Evolutionary conservation across 345 rosid genomes (phyloP).

Genomic region (Mallotus nudiflorus): DNA sequence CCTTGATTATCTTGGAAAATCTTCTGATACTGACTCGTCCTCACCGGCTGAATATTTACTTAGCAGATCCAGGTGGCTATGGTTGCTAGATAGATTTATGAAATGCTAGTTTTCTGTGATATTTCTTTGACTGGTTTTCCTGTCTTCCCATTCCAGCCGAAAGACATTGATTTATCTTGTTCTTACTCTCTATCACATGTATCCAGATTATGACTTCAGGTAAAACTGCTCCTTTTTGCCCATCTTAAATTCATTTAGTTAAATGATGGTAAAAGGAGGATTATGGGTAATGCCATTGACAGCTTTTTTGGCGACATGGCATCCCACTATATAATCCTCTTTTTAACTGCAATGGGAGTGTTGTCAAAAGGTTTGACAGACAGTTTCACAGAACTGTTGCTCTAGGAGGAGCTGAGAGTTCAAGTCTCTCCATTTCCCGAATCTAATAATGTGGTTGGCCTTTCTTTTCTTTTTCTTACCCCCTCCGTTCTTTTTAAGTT

Average conservation of each 20-base stretch:
- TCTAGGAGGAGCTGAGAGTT: constrained; percentile 98
- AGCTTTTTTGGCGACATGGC: constrained; percentile 94
- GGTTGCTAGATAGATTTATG: constrained; percentile 18
- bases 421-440: constrained; percentile 98
- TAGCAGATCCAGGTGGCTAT: constrained; percentile 84
- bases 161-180: constrained; percentile 94
- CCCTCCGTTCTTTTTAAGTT: background rate
- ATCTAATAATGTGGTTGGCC: constrained; percentile 20
- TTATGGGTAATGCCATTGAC: constrained; percentile 99
- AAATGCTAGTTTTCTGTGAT: background rate
- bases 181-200: constrained; percentile 87
- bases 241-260: background rate
- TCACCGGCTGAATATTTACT: constrained; percentile 74
- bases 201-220: constrained; percentile 99
- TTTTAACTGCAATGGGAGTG: constrained; percentile 75
- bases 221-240: constrained; percentile 40
- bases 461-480: background rate
- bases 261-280: constrained; percentile 47
- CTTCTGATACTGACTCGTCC: constrained; percentile 74
- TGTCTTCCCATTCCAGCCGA: constrained; percentile 66
- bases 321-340: constrained; percentile 81
- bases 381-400: constrained; percentile 86
- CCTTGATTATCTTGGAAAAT: constrained; percentile 82
- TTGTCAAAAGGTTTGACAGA: constrained; percentile 98
- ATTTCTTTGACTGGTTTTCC: constrained; percentile 34